Conservation (phyloP, 208 protist species). For the Leishmania turanica region DNA sequence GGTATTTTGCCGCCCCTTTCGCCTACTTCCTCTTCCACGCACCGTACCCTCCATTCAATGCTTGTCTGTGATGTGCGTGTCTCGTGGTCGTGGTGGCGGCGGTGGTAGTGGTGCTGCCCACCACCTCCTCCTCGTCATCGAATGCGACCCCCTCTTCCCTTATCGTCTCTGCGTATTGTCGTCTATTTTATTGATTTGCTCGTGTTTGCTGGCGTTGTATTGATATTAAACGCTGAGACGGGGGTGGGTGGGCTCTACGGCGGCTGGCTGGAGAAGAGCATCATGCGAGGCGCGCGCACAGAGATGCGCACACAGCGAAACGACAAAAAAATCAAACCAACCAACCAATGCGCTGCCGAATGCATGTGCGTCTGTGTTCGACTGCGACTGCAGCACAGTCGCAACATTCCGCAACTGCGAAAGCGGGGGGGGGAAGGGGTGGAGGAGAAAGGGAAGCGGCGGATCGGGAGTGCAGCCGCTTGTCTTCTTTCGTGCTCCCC, state of each 20-base stretch:
- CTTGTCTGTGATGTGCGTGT: background rate
- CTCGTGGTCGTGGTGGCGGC: background rate
- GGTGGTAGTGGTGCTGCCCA: background rate
- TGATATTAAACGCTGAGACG: background rate
- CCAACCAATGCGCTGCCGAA: background rate
- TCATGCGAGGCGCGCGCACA: background rate
- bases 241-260: background rate
- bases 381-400: background rate
- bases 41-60: background rate
- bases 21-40: background rate
- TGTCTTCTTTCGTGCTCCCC: background rate
- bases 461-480: background rate
- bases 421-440: background rate
- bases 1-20: background rate
- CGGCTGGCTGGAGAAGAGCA: background rate
- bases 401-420: background rate
- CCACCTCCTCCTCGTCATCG: background rate
- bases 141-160: background rate
- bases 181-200: too few species aligned
- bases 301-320: background rate
- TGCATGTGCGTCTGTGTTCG: background rate
- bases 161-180: background rate
- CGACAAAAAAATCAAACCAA: background rate
- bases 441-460: background rate
- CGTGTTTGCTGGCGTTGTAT: background rate